A percentile compares a stretch with the other conserved stretches of the same genome.
These are phyloP conservation scores for Otatea glauca DNA, from an alignment of 176 grass and related monocot genomes.

Conservation along the genomic window DNA sequence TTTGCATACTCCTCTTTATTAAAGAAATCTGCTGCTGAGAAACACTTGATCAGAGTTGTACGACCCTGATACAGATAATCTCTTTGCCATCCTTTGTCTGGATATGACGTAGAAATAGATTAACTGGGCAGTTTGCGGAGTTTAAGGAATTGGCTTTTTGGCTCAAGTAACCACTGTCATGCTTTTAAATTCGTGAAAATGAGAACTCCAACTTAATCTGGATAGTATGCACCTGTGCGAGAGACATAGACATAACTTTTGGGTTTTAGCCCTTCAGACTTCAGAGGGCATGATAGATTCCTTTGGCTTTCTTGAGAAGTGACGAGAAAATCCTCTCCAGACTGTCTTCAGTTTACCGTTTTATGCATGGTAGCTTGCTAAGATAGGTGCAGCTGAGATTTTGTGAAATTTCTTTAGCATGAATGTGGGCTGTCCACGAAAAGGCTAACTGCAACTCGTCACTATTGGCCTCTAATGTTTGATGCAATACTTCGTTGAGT, in stretches of 20 bases:
- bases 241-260: neutral
- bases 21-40: constrained; percentile 9
- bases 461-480: neutral
- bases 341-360: neutral
- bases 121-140: neutral
- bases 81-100: neutral
- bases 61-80: neutral
- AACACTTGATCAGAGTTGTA: neutral
- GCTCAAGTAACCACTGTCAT: neutral
- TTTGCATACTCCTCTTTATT: neutral
- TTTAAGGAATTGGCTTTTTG: neutral
- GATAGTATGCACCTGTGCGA: neutral
- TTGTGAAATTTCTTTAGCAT: neutral
- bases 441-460: neutral
- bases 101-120: neutral
- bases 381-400: neutral
- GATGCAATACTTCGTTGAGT: neutral
- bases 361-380: constrained; percentile 15
- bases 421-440: neutral
- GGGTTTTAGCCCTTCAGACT: neutral
- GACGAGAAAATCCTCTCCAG: neutral
- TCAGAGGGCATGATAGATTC: neutral
- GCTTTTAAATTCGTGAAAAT: neutral
- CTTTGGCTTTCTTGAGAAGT: neutral
- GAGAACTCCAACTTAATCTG: neutral